phyloP scores from a whole-genome alignment of 306 rosid species.

The Astragalus glycyphyllos region DNA sequence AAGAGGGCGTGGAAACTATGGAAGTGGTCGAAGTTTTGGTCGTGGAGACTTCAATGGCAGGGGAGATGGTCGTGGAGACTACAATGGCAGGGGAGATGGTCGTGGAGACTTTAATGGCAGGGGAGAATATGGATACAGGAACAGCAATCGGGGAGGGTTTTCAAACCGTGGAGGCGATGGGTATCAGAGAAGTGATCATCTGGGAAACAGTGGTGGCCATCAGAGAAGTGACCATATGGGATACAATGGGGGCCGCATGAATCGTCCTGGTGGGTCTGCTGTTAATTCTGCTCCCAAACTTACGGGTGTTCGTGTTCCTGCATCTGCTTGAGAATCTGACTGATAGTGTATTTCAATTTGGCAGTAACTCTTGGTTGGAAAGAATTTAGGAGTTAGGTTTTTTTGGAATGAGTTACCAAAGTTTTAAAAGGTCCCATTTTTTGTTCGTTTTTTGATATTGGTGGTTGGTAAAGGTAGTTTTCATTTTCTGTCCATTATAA shows the following conservation, averaged over 20 bases:
- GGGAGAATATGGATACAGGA: conserved; percentile 67
- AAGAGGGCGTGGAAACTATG: conserved; percentile 79
- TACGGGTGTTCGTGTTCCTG: conserved; percentile 58
- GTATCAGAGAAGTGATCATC: conserved; percentile 60
- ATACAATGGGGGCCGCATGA: conserved; percentile 54
- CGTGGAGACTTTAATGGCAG: conserved; percentile 59
- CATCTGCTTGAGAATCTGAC: conserved; percentile 61
- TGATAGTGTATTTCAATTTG: conserved; percentile 40
- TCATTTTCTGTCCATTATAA: conserved; percentile 41
- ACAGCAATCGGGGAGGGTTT: conserved; percentile 60
- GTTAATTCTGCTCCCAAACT: conserved; percentile 52
- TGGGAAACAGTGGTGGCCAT: conserved; percentile 51
- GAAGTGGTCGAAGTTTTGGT: conserved; percentile 68
- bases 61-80: conserved; percentile 28
- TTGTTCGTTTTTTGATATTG: conserved; percentile 20
- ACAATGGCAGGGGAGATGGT: neutral
- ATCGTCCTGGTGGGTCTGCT: conserved; percentile 58
- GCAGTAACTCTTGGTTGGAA: conserved; percentile 37
- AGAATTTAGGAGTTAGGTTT: conserved; percentile 41
- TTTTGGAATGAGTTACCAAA: conserved; percentile 39
- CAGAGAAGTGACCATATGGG: conserved; percentile 61
- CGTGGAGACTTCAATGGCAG: conserved; percentile 61
- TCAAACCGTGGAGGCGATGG: conserved; percentile 69
- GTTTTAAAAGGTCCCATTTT: conserved; percentile 44
- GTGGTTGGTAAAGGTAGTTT: conserved; percentile 48